Evolutionary conservation across 1,284 basidiomycete species (phyloP), one percentile per base, ranked within the genome.

Genomic region (Gomphus bonarii): DNA sequence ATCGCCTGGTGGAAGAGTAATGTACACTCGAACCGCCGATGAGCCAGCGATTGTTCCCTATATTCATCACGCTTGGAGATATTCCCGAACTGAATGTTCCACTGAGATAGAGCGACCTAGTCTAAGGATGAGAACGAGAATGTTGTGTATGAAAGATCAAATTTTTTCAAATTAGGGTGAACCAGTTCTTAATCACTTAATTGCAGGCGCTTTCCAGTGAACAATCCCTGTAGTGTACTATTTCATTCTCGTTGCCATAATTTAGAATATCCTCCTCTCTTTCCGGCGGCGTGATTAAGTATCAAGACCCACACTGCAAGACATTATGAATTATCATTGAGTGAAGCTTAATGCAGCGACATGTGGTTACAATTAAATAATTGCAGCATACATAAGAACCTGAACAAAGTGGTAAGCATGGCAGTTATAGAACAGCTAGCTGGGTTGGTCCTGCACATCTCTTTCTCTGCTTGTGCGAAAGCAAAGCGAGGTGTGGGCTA

Each of bases 101-200:
- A 9, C 67, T 69, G 14, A 66, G 33, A 22, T 7, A 11, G 16
- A 33, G 47, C 63, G 65, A 28, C 60, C 72, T 71, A 42, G 71
- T 63, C 35, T 16, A 86, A 67, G 55, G 76, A 68, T 0, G 75
- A 75, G 54, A 85, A 73, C 5, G 70, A 69, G 69, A 91, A 91
- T 0, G 73, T 76, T 6, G 86, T 85, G 69, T 89, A 91, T 3
- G 84, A 87, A 36, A 90, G 69, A 8, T 88, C 88, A 67, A 77
- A 79, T 7, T 81, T 79, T 58, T 5, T 36, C 33, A 44, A 67
- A n/a, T 20, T 38, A 12, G 36, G 40, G 48, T 25, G 33, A 49
- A 48, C n/a, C n/a, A 50, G 18, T 28, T 42, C 31, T 31, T 10
- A 18, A 11, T 30, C 1, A 79, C 56, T 70, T 69, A 52, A 87